Conservation (phyloP, 2,329 filamentous ascomycete genomes). For the Purpureocillium takamizusanense region DNA sequence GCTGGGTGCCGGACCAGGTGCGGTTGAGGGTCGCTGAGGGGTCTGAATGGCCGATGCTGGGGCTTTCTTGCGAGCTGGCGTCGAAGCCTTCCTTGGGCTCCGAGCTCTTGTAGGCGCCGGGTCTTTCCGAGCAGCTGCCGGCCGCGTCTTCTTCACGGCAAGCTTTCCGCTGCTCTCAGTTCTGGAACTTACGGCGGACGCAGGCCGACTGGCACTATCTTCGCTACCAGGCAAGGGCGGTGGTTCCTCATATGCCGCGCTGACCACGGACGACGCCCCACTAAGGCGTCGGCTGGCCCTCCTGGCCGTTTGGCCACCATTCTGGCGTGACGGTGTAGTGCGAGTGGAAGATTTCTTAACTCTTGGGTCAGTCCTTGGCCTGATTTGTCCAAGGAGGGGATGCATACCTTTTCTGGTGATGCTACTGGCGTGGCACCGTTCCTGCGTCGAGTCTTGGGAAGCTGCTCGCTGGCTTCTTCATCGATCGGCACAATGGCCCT, state of each 20-base stretch:
- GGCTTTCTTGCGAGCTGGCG: constrained; percentile 9
- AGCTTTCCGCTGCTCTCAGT: constrained; percentile 30
- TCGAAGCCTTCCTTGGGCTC: constrained; percentile 25
- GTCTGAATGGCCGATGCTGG: constrained; percentile 6
- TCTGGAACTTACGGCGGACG: constrained; percentile 31
- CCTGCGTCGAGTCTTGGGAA: constrained; percentile 42
- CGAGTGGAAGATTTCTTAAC: constrained; percentile 21
- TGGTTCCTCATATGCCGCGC: constrained; percentile 10
- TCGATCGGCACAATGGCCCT: constrained; percentile 46
- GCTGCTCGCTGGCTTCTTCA: constrained; percentile 23
- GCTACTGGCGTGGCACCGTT: constrained; percentile 45
- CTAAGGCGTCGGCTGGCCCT: constrained; percentile 40
- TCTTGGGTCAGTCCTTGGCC: not conserved
- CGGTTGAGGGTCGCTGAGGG: constrained; percentile 6
- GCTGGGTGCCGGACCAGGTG: constrained; percentile 4
- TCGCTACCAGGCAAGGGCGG: constrained; percentile 1
- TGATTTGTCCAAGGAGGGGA: not conserved
- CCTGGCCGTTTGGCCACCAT: constrained; percentile 17
- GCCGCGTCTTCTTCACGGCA: constrained; percentile 52
- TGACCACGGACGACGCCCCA: constrained; percentile 29
- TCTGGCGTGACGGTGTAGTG: constrained; percentile 17
- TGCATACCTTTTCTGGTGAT: constrained; percentile 19
- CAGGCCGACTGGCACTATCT: constrained; percentile 18
- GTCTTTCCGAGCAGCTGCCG: constrained; percentile 35
- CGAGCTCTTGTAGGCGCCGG: constrained; percentile 20